Conservation (phyloP, 768 basidiomycete genomes). For the Nidularia sp. region DNA sequence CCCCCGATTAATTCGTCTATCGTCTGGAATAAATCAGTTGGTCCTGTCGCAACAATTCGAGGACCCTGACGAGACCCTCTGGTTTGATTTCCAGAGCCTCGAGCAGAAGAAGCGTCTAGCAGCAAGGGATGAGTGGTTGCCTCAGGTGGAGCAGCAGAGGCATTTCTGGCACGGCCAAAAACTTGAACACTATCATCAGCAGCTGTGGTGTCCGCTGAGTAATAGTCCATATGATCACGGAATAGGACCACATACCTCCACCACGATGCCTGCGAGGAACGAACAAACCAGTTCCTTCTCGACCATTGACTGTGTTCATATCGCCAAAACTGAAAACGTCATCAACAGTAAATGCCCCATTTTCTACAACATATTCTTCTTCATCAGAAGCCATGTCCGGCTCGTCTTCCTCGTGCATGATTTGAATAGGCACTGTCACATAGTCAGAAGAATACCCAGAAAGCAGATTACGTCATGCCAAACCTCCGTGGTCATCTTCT, state of each 20-base stretch:
- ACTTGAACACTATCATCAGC: constrained; percentile 55
- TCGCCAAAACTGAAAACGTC: constrained; percentile 55
- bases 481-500: constrained; percentile 60
- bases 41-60: constrained; percentile 46
- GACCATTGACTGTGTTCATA: constrained; percentile 35
- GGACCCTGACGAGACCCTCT: constrained; percentile 53
- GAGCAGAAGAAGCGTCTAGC: constrained; percentile 53
- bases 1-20: constrained; percentile 81
- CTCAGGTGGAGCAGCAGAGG: constrained; percentile 52
- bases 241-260: constrained; percentile 29
- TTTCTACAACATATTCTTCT: constrained; percentile 49
- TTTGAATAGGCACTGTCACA: constrained; percentile 39
- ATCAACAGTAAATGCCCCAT: constrained; percentile 33
- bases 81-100: constrained; percentile 36
- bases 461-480: constrained; percentile 8
- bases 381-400: constrained; percentile 64
- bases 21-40: constrained; percentile 63
- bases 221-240: constrained; percentile 4
- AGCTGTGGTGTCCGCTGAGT: constrained; percentile 12
- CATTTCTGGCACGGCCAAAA: constrained; percentile 59
- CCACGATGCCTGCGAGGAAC: constrained; percentile 53
- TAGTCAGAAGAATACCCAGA: background rate
- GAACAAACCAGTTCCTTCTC: constrained; percentile 43
- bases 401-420: constrained; percentile 60
- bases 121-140: constrained; percentile 81